Base-by-base conservation (phyloP, 75 land plant genomes). In the Pseudotsuga menziesii region DNA sequence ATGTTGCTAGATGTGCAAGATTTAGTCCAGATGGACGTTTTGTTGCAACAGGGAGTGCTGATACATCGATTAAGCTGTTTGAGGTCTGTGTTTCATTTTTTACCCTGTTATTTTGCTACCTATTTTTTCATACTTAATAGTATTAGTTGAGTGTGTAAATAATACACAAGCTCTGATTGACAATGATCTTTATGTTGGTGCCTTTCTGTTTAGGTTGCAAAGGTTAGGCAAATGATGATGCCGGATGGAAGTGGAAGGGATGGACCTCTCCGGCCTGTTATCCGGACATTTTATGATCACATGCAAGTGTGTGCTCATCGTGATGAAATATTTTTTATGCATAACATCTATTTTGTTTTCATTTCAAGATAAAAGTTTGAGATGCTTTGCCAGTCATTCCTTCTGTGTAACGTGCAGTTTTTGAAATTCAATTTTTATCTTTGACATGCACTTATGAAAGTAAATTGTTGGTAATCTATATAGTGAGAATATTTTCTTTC, bases 241-340 rank as follows among this genome's bases (percentile, higher is more conserved):
- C 86, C 91, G 75, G 98, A 95, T 84, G 61, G 83, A 44, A 78
- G n/a, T 32, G 25, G 74, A 56, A 83, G 80, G 39, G 95, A 93
- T 79, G 89, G 87, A 23, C 90, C 91, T 75, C 79, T 91, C 29
- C 85, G 98, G 20, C 94, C 98, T 76, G 96, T 93, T 32, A 93
- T 95, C 56, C 75, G 96, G 25, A 95, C 96, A 75, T 95, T 95
- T 84, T 93, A 93, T 87, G 98, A 95, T 80, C 98, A 95, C 80
- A 36, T 86, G 73, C 98, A 95, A 78, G 98, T 93, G 61, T 1
- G 55, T 80, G 80, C 41, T 59, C 27, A 17, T 25, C 63, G 44
- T 59, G 25, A 52, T 79, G 36, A 35, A 7, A 57, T 76, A n/a
- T 58, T n/a, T 44, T 48, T 20, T 25, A 20, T 48, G 54, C 54